Evolutionary conservation across 2,329 filamentous ascomycete genomes (phyloP).

Genomic region (Ceratocystis variospora): DNA sequence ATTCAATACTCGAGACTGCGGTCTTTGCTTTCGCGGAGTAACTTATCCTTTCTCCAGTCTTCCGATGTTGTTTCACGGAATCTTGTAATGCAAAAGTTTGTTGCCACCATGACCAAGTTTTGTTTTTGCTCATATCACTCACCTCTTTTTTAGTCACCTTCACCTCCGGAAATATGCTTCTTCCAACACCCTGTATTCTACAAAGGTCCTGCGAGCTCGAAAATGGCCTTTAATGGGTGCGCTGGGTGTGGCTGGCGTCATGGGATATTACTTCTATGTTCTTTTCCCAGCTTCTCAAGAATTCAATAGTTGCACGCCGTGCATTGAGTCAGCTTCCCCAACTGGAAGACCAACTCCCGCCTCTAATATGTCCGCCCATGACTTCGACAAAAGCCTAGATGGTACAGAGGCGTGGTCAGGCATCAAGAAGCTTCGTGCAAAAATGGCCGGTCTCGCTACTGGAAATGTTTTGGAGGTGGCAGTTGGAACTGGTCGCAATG

Average conservation of each 20-base stretch:
- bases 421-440: slow-evolving; percentile 36
- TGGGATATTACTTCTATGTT: slow-evolving; percentile 16
- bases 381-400: slow-evolving; percentile 47
- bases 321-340: background rate
- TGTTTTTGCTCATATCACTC: background rate
- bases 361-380: slow-evolving; percentile 28
- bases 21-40: too few species aligned
- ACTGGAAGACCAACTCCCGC: slow-evolving; percentile 13
- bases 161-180: background rate
- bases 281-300: background rate
- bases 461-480: slow-evolving; percentile 51
- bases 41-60: too few species aligned
- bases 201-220: background rate
- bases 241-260: slow-evolving; percentile 9
- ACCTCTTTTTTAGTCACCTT: background rate
- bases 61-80: too few species aligned
- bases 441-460: slow-evolving; percentile 34
- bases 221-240: slow-evolving; percentile 16
- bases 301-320: background rate
- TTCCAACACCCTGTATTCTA: background rate
- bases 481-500: slow-evolving; percentile 48
- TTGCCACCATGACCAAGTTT: too few species aligned
- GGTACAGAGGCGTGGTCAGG: slow-evolving; percentile 44
- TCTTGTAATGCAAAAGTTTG: too few species aligned
- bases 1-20: too few species aligned